phyloP scores from a whole-genome alignment of 352 stramenopile genomes.

The Globisporangium splendens region DNA sequence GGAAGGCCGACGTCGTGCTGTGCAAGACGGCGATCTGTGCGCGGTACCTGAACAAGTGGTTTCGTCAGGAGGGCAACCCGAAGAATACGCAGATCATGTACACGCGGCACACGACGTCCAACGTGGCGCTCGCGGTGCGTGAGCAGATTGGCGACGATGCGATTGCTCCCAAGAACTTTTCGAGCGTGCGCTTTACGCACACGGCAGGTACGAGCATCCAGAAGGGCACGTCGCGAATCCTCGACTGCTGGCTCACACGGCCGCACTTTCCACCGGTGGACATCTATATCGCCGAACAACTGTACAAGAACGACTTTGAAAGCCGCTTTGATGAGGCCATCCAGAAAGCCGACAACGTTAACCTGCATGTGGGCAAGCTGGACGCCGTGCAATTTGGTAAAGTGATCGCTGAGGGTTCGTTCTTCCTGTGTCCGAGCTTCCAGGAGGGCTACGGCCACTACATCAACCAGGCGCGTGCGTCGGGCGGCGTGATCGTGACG shows the following conservation, averaged over 20 bases:
- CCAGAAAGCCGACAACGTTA: slow-evolving; percentile 23
- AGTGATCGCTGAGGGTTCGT: slow-evolving; percentile 32
- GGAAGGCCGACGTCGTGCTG: slow-evolving; percentile 40
- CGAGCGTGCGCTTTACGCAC: slow-evolving; percentile 36
- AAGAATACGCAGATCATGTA: slow-evolving; percentile 34
- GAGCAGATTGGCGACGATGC: slow-evolving; percentile 15
- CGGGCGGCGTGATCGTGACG: slow-evolving; percentile 42
- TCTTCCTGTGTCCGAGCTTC: slow-evolving; percentile 50
- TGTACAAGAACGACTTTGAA: slow-evolving; percentile 26
- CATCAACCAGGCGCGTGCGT: slow-evolving; percentile 56
- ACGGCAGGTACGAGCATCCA: slow-evolving; percentile 42
- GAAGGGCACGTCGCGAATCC: slow-evolving; percentile 35
- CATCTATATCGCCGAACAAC: slow-evolving; percentile 31
- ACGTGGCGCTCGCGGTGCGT: slow-evolving; percentile 28
- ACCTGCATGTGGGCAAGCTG: slow-evolving; percentile 30
- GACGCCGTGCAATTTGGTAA: slow-evolving; percentile 31
- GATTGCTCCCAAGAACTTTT: slow-evolving; percentile 34
- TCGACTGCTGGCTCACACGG: slow-evolving; percentile 36
- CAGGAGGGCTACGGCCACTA: slow-evolving; percentile 63
- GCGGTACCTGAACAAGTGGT: slow-evolving; percentile 29
- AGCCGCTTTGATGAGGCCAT: slow-evolving; percentile 22
- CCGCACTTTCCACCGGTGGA: slow-evolving; percentile 31
- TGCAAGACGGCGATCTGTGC: slow-evolving; percentile 36
- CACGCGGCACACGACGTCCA: slow-evolving; percentile 54
- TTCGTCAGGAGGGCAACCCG: slow-evolving; percentile 46